Evolutionary conservation across 78 protist species (phyloP).

Genomic region (Planoprotostelium fungivorum): DNA sequence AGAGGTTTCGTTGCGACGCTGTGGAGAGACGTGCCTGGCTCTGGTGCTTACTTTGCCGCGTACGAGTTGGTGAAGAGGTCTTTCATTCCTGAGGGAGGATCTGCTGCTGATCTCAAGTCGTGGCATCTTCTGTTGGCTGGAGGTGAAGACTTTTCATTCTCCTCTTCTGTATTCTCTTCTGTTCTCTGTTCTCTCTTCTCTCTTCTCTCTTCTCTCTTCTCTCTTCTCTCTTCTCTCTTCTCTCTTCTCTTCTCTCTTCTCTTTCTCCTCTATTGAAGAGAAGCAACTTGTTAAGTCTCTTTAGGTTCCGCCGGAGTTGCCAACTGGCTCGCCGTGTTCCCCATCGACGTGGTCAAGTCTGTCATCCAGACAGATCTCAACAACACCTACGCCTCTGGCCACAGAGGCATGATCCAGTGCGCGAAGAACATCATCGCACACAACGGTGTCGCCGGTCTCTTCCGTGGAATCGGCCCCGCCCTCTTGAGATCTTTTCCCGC

Average conservation of each 20-base stretch:
- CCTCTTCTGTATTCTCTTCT: no score
- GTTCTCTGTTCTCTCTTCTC: not conserved
- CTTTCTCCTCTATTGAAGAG: not conserved
- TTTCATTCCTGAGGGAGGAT: not conserved
- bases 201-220: not conserved
- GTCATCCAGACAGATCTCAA: not conserved
- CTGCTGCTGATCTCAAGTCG: not conserved
- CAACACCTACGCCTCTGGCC: not conserved
- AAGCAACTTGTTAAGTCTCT: not conserved
- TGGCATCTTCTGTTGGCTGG: not conserved
- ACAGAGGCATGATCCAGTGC: not conserved
- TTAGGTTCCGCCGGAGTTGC: not conserved
- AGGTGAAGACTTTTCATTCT: not conserved
- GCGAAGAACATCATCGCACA: constrained; percentile 4
- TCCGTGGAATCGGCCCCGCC: constrained; percentile 40
- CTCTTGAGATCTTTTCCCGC: constrained; percentile 40
- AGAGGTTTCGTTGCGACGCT: not conserved
- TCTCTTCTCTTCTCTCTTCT: not conserved
- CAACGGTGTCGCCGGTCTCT: constrained; percentile 30
- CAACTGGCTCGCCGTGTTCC: not conserved
- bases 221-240: not conserved
- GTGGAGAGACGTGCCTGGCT: not conserved
- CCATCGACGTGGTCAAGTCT: not conserved
- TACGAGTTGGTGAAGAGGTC: not conserved
- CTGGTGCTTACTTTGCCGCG: not conserved